Evolutionary conservation across 768 basidiomycete genomes (phyloP), one percentile per base, ranked within the genome.

Genomic region (Asterophora parasitica): DNA sequence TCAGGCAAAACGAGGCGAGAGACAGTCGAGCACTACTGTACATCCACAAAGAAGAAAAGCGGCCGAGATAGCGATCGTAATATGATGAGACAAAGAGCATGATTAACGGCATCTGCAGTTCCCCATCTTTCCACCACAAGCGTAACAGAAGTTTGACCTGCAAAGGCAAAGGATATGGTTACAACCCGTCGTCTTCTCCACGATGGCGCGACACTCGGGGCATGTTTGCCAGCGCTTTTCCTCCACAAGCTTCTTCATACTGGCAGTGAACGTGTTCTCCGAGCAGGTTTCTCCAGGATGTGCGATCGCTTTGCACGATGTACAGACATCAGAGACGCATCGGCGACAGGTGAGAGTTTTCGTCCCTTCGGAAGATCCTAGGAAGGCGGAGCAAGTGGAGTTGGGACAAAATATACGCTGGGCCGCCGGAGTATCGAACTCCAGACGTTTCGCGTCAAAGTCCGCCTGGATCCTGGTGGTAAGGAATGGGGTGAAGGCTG

Each of bases 131-230:
- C 61, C 72, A 0, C 78, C 77, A 55, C 86, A 88, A 8, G 79
- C 47, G 57, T 87, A 85, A 55, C 83, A 85, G 61, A 85, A 85
- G 51, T 85, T 60, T 0, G 71, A 63, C 11, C 66, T 60, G 55
- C 82, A 83, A 15, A 69, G 68, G 52, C 83, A 85, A n/a, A 72
- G 77, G 64, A 85, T 84, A 44, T 85, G 83, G 58, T 75, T 80
- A 48, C 83, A 85, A 0, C 83, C 83, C 4, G 65, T 54, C 8
- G 61, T 61, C 16, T 81, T 69, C 52, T 85, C 83, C 26, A 85
- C 71, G 38, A 85, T 68, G 5, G 71, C 65, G 12, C 64, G 56
- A 55, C 83, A 85, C 4, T 70, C 68, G 0, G 82, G 82, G 57
- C 83, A 85, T 0, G 78, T 82, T 54, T 83, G 78, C 82, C 80